These are phyloP conservation scores for Arabis hirsuta DNA, from an alignment of 345 rosid species.

Conservation along the genomic window DNA sequence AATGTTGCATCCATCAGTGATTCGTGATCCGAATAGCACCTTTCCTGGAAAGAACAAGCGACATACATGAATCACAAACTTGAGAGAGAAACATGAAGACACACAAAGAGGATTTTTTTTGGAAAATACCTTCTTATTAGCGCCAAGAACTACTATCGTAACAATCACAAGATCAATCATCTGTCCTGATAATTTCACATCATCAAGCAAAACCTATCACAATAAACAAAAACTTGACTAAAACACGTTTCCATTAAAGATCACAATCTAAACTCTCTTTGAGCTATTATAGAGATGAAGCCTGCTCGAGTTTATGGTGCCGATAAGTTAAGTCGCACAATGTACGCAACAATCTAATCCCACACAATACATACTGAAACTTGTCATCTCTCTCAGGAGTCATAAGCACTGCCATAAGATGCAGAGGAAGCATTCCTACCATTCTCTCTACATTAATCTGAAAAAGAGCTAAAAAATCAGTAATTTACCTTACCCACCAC, in stretches of 20 bases:
- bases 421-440: constrained; percentile 73
- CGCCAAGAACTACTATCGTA: constrained; percentile 54
- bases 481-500: constrained; percentile 11
- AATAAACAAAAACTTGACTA: constrained; percentile 4
- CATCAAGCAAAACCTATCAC: constrained; percentile 84
- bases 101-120: constrained; percentile 25
- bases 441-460: constrained; percentile 89
- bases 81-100: constrained; percentile 26
- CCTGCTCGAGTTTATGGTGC: constrained; percentile 86
- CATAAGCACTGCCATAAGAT: constrained; percentile 73
- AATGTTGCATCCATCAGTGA: constrained; percentile 70
- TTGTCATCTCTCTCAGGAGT: constrained; percentile 60
- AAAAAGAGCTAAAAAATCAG: constrained; percentile 36
- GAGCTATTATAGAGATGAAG: constrained; percentile 40
- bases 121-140: constrained; percentile 59
- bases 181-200: constrained; percentile 78
- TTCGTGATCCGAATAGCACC: constrained; percentile 46
- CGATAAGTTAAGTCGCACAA: constrained; percentile 74
- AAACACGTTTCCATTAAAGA: background rate
- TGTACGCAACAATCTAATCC: constrained; percentile 77
- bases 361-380: constrained; percentile 59
- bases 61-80: constrained; percentile 36
- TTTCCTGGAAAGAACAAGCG: constrained; percentile 53
- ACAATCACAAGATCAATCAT: constrained; percentile 75
- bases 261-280: constrained; percentile 4